These are phyloP conservation scores for Jaapia argillacea DNA, from an alignment of 768 basidiomycete genomes.

Conservation along the genomic window DNA sequence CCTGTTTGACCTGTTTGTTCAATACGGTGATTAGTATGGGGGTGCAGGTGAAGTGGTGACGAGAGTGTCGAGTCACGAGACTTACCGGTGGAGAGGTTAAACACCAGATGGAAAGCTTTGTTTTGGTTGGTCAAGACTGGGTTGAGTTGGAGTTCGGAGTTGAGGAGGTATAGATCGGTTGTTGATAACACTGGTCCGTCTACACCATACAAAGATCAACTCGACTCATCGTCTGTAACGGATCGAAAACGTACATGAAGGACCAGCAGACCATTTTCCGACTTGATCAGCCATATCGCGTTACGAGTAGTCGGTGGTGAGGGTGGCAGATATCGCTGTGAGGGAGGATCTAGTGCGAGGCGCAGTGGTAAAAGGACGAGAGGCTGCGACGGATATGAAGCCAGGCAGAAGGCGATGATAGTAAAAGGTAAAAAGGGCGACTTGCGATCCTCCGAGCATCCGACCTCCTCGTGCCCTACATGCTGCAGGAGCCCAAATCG, in stretches of 20 bases:
- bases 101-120: conserved; percentile 49
- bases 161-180: conserved; percentile 74
- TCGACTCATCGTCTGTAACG: background rate
- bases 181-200: conserved; percentile 75
- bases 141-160: conserved; percentile 58
- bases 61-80: no score
- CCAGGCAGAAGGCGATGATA: background rate
- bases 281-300: conserved; percentile 9
- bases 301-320: background rate
- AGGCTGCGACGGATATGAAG: background rate
- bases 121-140: conserved; percentile 54
- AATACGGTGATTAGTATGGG: background rate
- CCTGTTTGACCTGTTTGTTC: conserved; percentile 54
- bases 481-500: background rate
- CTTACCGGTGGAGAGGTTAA: conserved; percentile 62
- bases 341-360: background rate
- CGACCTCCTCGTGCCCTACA: background rate
- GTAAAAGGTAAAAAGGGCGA: background rate
- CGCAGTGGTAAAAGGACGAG: background rate
- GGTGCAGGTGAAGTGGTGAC: no score
- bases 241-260: conserved; percentile 6
- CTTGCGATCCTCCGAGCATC: no score
- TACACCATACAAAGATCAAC: conserved; percentile 14
- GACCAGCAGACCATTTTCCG: conserved; percentile 13
- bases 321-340: background rate